Conservation (phyloP, 345 rosid genomes). For the Odontarrhena argentea region DNA sequence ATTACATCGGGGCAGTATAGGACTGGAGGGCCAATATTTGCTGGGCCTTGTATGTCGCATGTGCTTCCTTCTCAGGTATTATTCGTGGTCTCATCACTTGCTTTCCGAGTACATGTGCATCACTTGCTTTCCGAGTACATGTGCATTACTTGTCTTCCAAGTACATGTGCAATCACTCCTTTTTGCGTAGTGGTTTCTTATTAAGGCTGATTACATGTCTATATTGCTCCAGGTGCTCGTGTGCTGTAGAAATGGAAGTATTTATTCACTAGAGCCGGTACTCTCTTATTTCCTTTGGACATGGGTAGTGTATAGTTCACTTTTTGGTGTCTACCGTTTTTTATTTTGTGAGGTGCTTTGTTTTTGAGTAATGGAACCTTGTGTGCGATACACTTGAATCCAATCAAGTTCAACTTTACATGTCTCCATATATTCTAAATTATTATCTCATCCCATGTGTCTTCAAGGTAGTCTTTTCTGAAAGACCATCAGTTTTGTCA, state of each 20-base stretch:
- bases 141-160: slow-evolving; percentile 18
- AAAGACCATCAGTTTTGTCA: not conserved
- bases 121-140: slow-evolving; percentile 14
- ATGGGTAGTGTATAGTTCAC: not conserved
- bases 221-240: slow-evolving; percentile 62
- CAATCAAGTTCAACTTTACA: slow-evolving; percentile 26
- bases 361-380: not conserved
- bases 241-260: slow-evolving; percentile 81
- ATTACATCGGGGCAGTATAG: slow-evolving; percentile 48
- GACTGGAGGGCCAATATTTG: slow-evolving; percentile 88
- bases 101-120: slow-evolving; percentile 14
- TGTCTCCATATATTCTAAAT: not conserved
- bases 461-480: not conserved
- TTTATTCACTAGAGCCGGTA: slow-evolving; percentile 76
- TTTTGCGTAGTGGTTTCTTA: not conserved
- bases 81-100: slow-evolving; percentile 13
- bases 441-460: not conserved
- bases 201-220: slow-evolving; percentile 16
- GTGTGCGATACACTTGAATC: not conserved
- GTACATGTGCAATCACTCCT: slow-evolving; percentile 3
- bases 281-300: slow-evolving; percentile 21
- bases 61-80: slow-evolving; percentile 83
- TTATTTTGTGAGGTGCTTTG: slow-evolving; percentile 14
- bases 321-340: slow-evolving; percentile 10
- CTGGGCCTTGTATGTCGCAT: slow-evolving; percentile 71